phyloP scores from a whole-genome alignment of 345 rosid species.

The Combretum micranthum region DNA sequence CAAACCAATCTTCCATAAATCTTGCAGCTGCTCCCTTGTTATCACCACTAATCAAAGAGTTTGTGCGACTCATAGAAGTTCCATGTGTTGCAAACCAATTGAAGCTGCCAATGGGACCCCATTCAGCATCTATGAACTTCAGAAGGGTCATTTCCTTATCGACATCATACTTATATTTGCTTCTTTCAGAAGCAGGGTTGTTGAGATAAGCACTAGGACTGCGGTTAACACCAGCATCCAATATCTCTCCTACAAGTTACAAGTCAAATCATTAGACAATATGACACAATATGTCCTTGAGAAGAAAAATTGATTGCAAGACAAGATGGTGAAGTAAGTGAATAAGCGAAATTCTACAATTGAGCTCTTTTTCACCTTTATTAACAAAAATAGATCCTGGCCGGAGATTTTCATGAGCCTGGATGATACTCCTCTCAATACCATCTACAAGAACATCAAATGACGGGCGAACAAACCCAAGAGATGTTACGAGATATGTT shows the following conservation, averaged over 20 bases:
- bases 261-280: not conserved
- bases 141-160: conserved; percentile 96
- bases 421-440: conserved; percentile 74
- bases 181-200: conserved; percentile 69
- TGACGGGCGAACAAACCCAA: conserved; percentile 92
- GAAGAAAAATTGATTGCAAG: not conserved
- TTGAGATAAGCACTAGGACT: conserved; percentile 98
- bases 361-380: conserved; percentile 40
- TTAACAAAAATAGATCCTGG: conserved; percentile 76
- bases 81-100: conserved; percentile 99
- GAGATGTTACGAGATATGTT: conserved; percentile 77
- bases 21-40: conserved; percentile 98
- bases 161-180: conserved; percentile 67
- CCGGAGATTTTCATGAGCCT: conserved; percentile 88
- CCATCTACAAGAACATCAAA: conserved; percentile 95
- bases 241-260: conserved; percentile 59
- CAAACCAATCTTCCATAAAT: conserved; percentile 96
- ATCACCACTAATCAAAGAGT: conserved; percentile 95
- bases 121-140: conserved; percentile 83
- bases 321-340: not conserved
- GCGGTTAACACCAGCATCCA: conserved; percentile 91
- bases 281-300: not conserved
- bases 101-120: conserved; percentile 97
- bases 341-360: not conserved
- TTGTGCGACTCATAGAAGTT: conserved; percentile 96